Conservation (phyloP, 345 rosid species). For the Eucalyptus tenuipes region DNA sequence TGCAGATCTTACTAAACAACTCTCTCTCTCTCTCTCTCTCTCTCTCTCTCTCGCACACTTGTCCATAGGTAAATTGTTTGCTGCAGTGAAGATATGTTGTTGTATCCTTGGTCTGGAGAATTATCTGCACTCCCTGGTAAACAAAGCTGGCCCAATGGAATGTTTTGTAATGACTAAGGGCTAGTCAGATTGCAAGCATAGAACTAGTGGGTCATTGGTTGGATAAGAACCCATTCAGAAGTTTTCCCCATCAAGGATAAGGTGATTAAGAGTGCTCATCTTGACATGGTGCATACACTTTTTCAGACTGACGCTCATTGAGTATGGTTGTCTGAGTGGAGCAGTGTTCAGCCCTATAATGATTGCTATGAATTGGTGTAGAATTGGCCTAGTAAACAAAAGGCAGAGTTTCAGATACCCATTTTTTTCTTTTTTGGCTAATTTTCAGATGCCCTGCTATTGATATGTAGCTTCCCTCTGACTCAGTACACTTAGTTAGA, state of each 20-base stretch:
- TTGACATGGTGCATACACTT: not conserved
- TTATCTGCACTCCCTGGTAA: not conserved
- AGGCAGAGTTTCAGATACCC: not conserved
- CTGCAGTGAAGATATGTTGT: not conserved
- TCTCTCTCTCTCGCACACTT: not conserved
- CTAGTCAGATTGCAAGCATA: not conserved
- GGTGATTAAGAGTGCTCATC: not conserved
- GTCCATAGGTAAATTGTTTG: not conserved
- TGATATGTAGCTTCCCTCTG: not conserved
- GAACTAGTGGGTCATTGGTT: not conserved
- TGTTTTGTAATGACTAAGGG: not conserved
- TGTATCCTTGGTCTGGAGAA: not conserved
- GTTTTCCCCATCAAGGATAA: not conserved
- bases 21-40: not conserved
- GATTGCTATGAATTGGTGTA: not conserved
- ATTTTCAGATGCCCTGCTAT: not conserved
- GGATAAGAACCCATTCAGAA: not conserved
- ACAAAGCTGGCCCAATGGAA: not conserved
- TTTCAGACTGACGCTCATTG: not conserved
- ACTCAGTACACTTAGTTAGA: not conserved
- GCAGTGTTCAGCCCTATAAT: not conserved
- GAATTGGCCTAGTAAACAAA: not conserved
- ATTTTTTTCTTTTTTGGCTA: not conserved
- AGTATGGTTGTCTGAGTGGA: not conserved
- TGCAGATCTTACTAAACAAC: not conserved